A percentile compares a stretch with the other conserved stretches of the same genome.
Conservation (phyloP, 1,284 basidiomycete species). For the Ceratobasidium sp. region DNA sequence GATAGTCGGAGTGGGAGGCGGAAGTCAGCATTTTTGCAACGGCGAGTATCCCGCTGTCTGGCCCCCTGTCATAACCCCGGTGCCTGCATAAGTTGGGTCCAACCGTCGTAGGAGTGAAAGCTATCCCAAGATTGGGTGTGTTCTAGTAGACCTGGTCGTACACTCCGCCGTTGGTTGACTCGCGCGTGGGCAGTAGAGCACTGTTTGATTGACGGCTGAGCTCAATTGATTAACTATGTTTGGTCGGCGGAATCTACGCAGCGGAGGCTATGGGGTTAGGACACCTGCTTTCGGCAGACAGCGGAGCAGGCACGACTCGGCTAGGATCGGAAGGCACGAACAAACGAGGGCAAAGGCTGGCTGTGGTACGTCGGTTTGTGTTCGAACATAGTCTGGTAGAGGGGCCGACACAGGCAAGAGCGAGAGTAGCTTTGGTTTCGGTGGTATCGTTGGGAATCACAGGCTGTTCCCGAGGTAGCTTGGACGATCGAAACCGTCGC, state of each 20-base stretch:
- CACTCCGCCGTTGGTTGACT: constrained; percentile 39
- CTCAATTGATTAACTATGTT: constrained; percentile 47
- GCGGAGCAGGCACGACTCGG: constrained; percentile 24
- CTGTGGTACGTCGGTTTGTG: constrained; percentile 31
- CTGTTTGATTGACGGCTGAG: constrained; percentile 47
- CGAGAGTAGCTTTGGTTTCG: constrained; percentile 44
- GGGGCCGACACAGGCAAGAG: constrained; percentile 45
- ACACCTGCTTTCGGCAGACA: constrained; percentile 3
- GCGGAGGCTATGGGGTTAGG: constrained; percentile 35
- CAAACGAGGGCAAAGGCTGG: constrained; percentile 41
- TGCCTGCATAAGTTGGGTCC: constrained; percentile 30
- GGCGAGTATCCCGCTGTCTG: not conserved
- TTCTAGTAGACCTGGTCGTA: constrained; percentile 35
- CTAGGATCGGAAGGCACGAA: constrained; percentile 33
- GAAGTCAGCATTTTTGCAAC: constrained; percentile 12
- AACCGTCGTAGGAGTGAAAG: constrained; percentile 13
- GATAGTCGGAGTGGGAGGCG: not conserved
- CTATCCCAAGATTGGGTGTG: constrained; percentile 5
- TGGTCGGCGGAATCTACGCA: constrained; percentile 45
- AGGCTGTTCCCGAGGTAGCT: constrained; percentile 50
- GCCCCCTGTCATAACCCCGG: constrained; percentile 39
- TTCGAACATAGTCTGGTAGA: constrained; percentile 48
- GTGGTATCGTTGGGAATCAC: constrained; percentile 47
- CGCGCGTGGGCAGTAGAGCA: constrained; percentile 38
- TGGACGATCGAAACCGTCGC: constrained; percentile 47